Percentiles rank a stretch among this genome's conserved stretches.
Evolutionary conservation across 192 early-diverging fungal species (phyloP).

Genomic region (Allomyces javanicus): DNA sequence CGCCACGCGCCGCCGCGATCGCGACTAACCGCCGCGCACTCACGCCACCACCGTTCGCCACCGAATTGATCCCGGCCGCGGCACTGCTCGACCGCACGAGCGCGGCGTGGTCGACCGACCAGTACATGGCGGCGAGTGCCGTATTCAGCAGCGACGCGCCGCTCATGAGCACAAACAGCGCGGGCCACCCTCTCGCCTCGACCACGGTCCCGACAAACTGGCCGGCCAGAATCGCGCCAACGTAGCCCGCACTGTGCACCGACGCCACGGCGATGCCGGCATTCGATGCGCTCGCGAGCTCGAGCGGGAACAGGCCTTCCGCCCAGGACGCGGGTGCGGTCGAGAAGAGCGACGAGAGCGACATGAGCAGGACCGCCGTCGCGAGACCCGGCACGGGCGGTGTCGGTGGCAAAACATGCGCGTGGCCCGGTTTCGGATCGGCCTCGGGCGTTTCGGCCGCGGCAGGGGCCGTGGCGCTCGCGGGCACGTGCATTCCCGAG

Average conservation of each 20-base stretch:
- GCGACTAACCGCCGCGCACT: no score
- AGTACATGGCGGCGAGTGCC: neutral
- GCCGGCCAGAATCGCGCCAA: neutral
- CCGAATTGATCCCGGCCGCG: no score
- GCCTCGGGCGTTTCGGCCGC: no score
- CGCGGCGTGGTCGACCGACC: neutral
- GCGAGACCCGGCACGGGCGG: no score
- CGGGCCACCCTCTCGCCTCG: neutral
- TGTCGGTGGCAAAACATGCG: no score
- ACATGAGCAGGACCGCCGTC: neutral
- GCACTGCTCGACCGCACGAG: no score
- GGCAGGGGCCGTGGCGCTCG: no score
- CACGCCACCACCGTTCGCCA: no score
- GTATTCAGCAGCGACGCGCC: neutral
- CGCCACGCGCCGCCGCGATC: no score
- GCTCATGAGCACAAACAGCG: neutral
- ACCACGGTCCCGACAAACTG: neutral
- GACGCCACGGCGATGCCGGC: neutral
- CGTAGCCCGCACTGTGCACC: neutral
- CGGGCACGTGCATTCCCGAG: no score
- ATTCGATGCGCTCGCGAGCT: neutral
- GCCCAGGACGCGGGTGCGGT: neutral
- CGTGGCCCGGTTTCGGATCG: no score
- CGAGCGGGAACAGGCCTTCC: neutral
- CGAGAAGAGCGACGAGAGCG: neutral